Base-by-base conservation (phyloP, 495 filamentous ascomycete genomes). In the Aspergillus funiculosus region DNA sequence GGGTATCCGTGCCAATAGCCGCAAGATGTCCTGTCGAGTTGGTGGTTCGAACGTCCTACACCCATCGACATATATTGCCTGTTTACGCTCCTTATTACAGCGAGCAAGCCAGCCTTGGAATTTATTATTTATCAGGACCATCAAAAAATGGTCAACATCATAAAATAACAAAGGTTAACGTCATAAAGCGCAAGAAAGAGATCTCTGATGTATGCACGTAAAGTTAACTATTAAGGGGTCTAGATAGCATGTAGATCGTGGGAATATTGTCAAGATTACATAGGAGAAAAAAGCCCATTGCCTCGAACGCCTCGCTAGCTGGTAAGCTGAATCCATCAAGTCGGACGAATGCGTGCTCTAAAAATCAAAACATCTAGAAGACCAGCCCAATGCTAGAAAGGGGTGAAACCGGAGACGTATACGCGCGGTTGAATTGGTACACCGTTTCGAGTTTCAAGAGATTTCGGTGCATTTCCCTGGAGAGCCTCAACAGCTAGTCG, bases 401-500 rank as follows among this genome's bases (percentile, higher is more conserved):
- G 31, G 6, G 49, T 41, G 41, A 55, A 55, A 0, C 57, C 55
- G n/a, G 52, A 54, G 11, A 53, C 46, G 41, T 64, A 64, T 17
- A 54, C 52, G 18, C 54, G 56, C 20, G 56, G 46, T 30, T 60
- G 58, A 20, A 43, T 50, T 18, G 56, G 46, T 5, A 53, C 35
- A 37, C 52, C 40, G 10, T 46, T 54, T 26, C 52, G 48, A 43
- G 47, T 53, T 20, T 61, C 58, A 15, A 56, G 46, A 10, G 52
- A 52, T 26, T 59, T 57, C 11, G 61, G 58, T 22, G 47, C 55
- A 19, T 56, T 50, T 10, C 51, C 58, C 10, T 56, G 51, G 0
- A 59, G 53, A 24, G 53, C 54, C 40, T 64, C 53, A 3, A 53
- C 56, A 15, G 56, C 52, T 3, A 56, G 51, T 35, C 58, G 60